Evolutionary conservation across 2,329 filamentous ascomycete genomes (phyloP), one percentile per base, ranked within the genome.

Genomic region (Fusarium sacchari): DNA sequence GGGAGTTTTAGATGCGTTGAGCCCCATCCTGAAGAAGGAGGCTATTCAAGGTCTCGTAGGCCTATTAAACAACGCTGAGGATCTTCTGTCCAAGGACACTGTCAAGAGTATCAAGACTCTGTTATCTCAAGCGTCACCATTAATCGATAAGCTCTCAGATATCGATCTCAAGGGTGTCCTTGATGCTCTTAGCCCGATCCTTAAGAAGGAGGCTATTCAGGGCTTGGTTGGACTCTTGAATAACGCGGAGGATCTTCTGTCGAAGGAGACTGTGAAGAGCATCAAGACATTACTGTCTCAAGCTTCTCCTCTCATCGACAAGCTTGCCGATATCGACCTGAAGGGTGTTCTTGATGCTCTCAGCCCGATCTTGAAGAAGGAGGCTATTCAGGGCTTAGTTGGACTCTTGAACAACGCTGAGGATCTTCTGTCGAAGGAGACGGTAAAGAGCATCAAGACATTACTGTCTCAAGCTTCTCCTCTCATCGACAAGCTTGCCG

Each of bases 121-220:
- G 2, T n/a, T 67, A 0, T 34, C 47, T 1, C 30, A 68, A 4
- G 64, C 66, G 4, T 69, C 68, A 0, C 72, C 72, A 5, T 60
- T 79, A 6, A 73, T 81, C 4, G 72, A 80, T 3, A 74, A 75
- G 11, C 52, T 81, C 0, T 63, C 79, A 17, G 77, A 81, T 24
- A 71, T 84, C 17, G 80, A 84, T 26, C 71, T 85, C 0, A 71
- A 80, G 61, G 78, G 77, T 11, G 60, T 84, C 0, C 57, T 83
- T 2, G 70, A 80, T 2, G 69, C 71, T 0, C 58, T 76, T 2
- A 69, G 66, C 49, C 77, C 80, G 0, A 69, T 81, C 1, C 56
- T 81, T 2, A 78, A 75, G 13, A 65, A 74, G 30, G 78, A 81
- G 1, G 75, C 75, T 0, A 77, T 81, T 9, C 59, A 80, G n/a